A percentile compares a stretch with the other conserved stretches of the same genome.
Evolutionary conservation across 192 early-diverging fungal species (phyloP).

Genomic region (Kickxella alabastrina): DNA sequence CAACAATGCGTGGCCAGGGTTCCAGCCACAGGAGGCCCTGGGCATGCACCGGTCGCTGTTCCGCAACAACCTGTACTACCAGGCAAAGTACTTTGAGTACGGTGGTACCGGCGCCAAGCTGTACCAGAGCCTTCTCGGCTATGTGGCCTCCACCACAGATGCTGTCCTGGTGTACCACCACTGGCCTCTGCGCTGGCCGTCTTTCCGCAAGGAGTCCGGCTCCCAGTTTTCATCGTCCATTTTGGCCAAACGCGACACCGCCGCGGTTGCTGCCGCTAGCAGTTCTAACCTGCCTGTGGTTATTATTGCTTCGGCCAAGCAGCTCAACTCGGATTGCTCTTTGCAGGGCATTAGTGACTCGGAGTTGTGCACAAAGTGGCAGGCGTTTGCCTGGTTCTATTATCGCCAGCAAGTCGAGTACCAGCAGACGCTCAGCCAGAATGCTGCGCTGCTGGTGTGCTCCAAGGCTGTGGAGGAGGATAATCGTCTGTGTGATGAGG

Average conservation of each 20-base stretch:
- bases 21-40: conserved; percentile 31
- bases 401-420: conserved; percentile 52
- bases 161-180: conserved; percentile 44
- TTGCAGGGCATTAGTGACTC: conserved; percentile 26
- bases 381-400: conserved; percentile 52
- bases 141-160: conserved; percentile 29
- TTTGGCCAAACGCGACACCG: conserved; percentile 1
- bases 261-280: conserved; percentile 4
- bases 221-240: conserved; percentile 8
- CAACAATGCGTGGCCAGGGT: conserved; percentile 40
- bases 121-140: conserved; percentile 41
- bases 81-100: conserved; percentile 54
- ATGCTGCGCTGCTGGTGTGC: conserved; percentile 44
- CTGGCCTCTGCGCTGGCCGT: conserved; percentile 54
- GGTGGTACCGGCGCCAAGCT: conserved; percentile 45
- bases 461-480: conserved; percentile 25
- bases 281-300: conserved; percentile 31
- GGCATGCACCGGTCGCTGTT: conserved; percentile 45
- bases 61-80: conserved; percentile 51
- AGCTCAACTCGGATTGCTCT: conserved; percentile 41
- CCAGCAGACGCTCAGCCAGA: conserved; percentile 52
- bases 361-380: conserved; percentile 50
- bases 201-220: conserved; percentile 33
- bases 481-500: conserved; percentile 20
- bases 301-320: conserved; percentile 37